These are phyloP conservation scores for Tricholoma terreum DNA, from an alignment of 768 basidiomycete genomes.

Conservation along the genomic window DNA sequence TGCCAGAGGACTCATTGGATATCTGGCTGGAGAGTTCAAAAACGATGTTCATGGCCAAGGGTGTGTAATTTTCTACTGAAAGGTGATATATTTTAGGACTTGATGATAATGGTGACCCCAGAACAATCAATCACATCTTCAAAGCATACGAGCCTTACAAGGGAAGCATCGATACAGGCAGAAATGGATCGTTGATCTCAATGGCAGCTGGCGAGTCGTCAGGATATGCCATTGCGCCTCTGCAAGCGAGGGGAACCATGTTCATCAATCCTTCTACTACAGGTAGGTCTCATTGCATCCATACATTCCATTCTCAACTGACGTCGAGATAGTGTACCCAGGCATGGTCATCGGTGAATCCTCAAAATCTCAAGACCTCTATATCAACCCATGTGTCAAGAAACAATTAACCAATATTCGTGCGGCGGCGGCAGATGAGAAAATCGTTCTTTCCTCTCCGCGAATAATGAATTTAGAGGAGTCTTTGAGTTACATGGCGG, in stretches of 20 bases:
- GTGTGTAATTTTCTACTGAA: conserved; percentile 19
- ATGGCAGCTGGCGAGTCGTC: conserved; percentile 46
- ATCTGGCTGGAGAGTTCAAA: conserved; percentile 51
- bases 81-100: too few relatives aligned
- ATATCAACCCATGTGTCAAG: conserved; percentile 45
- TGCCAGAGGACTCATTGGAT: conserved; percentile 48
- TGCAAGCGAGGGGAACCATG: conserved; percentile 45
- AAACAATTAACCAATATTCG: conserved; percentile 51
- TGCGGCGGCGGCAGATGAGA: conserved; percentile 47
- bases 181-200: conserved; percentile 46
- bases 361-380: conserved; percentile 43
- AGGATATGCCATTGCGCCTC: conserved; percentile 46
- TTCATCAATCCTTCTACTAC: conserved; percentile 43
- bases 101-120: conserved; percentile 11
- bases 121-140: conserved; percentile 52
- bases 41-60: conserved; percentile 51
- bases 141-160: conserved; percentile 45
- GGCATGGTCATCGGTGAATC: conserved; percentile 53
- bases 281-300: conserved; percentile 23
- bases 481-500: conserved; percentile 45
- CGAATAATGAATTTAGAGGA: conserved; percentile 44
- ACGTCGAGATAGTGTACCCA: conserved; percentile 37
- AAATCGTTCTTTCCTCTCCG: conserved; percentile 45
- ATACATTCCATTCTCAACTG: not conserved
- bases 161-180: conserved; percentile 44